Evolutionary conservation across 2,329 filamentous ascomycete genomes (phyloP).

Genomic region (Pseudogymnoascus sp.): DNA sequence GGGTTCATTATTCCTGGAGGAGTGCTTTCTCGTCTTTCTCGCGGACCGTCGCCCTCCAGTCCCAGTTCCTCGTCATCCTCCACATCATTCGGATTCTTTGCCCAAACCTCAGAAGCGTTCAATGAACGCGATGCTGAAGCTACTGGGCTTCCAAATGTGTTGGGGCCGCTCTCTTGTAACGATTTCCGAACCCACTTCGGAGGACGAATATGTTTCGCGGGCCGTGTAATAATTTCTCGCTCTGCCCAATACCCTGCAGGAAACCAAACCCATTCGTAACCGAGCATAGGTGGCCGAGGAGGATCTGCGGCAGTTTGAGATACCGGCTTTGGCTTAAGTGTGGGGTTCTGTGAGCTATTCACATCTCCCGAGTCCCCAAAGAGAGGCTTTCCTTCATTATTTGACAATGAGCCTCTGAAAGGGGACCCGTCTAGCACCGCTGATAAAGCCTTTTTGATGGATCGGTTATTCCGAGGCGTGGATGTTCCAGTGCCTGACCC

Average conservation of each 20-base stretch:
- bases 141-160: background rate
- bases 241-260: constrained; percentile 57
- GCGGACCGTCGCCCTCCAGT: background rate
- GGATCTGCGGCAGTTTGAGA: constrained; percentile 34
- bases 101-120: background rate
- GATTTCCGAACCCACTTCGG: background rate
- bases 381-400: background rate
- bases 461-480: background rate
- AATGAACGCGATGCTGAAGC: background rate
- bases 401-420: background rate
- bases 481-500: background rate
- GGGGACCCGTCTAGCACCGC: background rate
- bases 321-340: background rate
- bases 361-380: background rate
- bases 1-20: background rate
- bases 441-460: background rate
- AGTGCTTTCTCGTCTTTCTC: background rate
- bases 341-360: background rate
- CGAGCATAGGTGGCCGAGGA: constrained; percentile 45
- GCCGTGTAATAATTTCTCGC: constrained; percentile 30
- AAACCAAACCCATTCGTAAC: constrained; percentile 56
- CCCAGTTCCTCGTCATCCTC: background rate
- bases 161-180: background rate
- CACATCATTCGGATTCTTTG: background rate
- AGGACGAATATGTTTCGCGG: background rate